Base-by-base conservation (phyloP, 2,329 filamentous ascomycete species). In the Acrocalymma vagum region DNA sequence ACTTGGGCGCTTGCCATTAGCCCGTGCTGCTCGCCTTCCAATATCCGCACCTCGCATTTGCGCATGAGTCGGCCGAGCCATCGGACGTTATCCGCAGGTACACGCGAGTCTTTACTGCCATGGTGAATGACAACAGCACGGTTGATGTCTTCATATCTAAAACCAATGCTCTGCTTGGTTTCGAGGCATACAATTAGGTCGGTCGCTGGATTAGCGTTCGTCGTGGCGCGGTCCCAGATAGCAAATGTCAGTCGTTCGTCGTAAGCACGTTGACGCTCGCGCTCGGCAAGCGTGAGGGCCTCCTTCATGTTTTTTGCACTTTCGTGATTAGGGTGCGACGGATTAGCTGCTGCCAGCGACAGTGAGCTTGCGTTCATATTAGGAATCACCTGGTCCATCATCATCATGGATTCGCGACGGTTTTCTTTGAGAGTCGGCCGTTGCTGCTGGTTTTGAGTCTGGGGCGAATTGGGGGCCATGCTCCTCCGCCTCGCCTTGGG, bases 51-150 rank as follows among this genome's bases (percentile, higher is more conserved):
- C 67, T 97, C 94, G 68, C 93, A 97, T 31, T 89, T 80, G 20
- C 88, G 84, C 92, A 99, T 97, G 27, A 88, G 88, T 70, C 92
- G 92, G 43, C 91, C 92, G 6, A 99, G 79, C 94, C 94, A 99
- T 53, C 87, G 82, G 15, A 96, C 90, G 61, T 99, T 99, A 42
- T 96, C 94, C 10, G 96, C 87, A 0, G 94, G 94, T 1, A 99
- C 94, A 16, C 94, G 83, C 6, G 87, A 91, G 62, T 99, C 94
- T 57, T 88, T 85, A 62, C 84, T 90, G 24, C 94, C 94, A 66
- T 99, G 94, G 62, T 96, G 93, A 52, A 99, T 96, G 16, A 96
- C 87, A 0, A 97, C 88, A 0, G 90, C 83, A 7, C 91, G 83
- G 5, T 88, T 95, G 53, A 99, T 96, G 65, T 99, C 94, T 13